These are phyloP conservation scores for Dryadomyces sulphureus DNA, from an alignment of 2,329 filamentous ascomycete species.

Conservation along the genomic window DNA sequence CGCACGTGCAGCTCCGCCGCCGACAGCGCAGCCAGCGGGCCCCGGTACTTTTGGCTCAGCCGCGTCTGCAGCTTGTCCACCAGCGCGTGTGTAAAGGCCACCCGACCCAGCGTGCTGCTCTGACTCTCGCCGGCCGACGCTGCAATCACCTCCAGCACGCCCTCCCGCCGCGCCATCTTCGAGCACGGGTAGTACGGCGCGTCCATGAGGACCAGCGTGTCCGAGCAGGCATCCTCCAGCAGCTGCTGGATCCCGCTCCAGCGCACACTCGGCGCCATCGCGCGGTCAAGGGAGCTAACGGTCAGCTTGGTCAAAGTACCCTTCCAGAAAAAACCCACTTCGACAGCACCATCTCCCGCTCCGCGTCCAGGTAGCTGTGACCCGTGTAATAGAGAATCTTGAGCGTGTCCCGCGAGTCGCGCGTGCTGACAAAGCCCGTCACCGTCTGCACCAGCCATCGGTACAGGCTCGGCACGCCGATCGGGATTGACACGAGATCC, in stretches of 20 bases:
- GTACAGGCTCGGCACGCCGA: constrained; percentile 29
- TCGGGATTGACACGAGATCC: constrained; percentile 34
- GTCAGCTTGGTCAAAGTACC: not conserved
- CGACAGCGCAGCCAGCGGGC: constrained; percentile 25
- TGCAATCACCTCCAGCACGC: constrained; percentile 41
- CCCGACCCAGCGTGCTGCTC: constrained; percentile 29
- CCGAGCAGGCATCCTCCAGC: constrained; percentile 38
- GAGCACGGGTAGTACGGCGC: constrained; percentile 41
- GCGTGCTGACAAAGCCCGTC: constrained; percentile 35
- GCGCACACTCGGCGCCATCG: constrained; percentile 27
- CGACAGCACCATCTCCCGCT: constrained; percentile 41
- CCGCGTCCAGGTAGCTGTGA: constrained; percentile 36
- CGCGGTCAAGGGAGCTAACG: not conserved
- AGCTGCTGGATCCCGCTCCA: constrained; percentile 43
- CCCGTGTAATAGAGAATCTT: constrained; percentile 46
- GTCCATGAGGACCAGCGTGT: constrained; percentile 44
- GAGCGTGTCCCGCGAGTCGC: constrained; percentile 38
- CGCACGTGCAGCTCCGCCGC: constrained; percentile 34
- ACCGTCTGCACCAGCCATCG: constrained; percentile 38
- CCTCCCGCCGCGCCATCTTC: constrained; percentile 34
- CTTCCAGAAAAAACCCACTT: no score
- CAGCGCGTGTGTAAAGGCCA: constrained; percentile 36
- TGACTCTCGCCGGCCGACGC: constrained; percentile 40
- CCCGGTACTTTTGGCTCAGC: constrained; percentile 26
- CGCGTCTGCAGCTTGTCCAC: constrained; percentile 33